phyloP scores from a whole-genome alignment of 2,329 filamentous ascomycete genomes.

The Pseudocercospora eumusae region DNA sequence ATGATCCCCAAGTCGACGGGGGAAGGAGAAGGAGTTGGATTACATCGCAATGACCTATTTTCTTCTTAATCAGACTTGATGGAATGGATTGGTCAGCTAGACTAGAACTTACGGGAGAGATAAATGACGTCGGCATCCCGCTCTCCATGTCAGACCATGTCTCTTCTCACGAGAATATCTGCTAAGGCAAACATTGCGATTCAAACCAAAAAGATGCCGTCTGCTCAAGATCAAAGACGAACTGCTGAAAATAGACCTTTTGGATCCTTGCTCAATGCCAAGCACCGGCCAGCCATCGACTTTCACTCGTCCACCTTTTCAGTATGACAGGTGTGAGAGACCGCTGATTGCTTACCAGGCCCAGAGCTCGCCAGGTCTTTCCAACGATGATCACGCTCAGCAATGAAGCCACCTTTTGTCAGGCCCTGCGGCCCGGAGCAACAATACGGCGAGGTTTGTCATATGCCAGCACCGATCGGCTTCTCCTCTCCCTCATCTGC shows the following conservation, averaged over 20 bases:
- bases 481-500: not conserved
- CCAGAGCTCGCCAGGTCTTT: no score
- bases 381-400: no score
- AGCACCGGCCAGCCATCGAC: no score
- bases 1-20: not conserved
- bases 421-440: no score
- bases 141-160: not conserved
- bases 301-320: no score
- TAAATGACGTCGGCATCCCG: not conserved
- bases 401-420: no score
- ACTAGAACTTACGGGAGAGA: not conserved
- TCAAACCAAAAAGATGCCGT: not conserved
- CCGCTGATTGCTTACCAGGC: no score
- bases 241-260: no score
- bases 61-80: not conserved
- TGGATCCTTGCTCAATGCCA: no score
- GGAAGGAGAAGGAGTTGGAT: not conserved
- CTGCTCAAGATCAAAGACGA: no score
- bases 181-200: not conserved
- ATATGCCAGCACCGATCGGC: not conserved
- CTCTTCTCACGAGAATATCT: not conserved
- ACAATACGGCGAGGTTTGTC: no score
- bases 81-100: not conserved
- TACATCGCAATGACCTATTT: not conserved
- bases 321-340: no score